Evolutionary conservation across 768 basidiomycete genomes (phyloP).

Genomic region (Tylopilus subfusipes): DNA sequence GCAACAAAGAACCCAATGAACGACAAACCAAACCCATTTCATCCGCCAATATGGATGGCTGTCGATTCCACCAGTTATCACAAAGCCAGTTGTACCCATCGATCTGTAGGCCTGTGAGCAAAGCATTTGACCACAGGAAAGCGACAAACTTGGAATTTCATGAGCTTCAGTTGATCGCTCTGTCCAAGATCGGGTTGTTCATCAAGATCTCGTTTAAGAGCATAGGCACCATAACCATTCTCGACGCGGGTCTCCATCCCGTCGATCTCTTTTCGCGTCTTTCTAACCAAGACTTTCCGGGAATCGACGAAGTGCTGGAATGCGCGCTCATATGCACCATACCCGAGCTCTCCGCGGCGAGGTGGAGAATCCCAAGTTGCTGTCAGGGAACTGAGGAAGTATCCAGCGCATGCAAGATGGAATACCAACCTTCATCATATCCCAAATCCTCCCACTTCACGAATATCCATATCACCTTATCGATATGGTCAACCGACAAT

Average conservation of each 20-base stretch:
- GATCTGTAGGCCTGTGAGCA: conserved; percentile 41
- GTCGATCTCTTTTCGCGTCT: conserved; percentile 37
- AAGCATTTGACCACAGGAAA: conserved; percentile 2
- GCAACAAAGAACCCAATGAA: background rate
- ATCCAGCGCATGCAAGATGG: background rate
- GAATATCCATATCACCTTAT: conserved; percentile 74
- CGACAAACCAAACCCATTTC: conserved; percentile 87
- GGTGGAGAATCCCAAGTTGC: conserved; percentile 96
- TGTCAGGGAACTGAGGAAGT: conserved; percentile 28
- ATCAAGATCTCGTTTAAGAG: conserved; percentile 43
- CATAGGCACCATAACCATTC: conserved; percentile 49
- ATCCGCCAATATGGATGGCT: conserved; percentile 88
- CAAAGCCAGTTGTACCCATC: conserved; percentile 84
- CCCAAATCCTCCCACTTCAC: conserved; percentile 92
- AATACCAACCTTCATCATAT: conserved; percentile 79
- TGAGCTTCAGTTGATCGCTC: conserved; percentile 56
- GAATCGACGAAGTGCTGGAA: conserved; percentile 65
- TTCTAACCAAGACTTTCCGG: conserved; percentile 56
- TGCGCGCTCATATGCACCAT: conserved; percentile 63
- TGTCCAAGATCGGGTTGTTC: conserved; percentile 69
- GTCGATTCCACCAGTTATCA: conserved; percentile 84
- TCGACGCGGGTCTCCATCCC: conserved; percentile 51
- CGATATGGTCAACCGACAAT: conserved; percentile 46
- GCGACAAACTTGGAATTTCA: conserved; percentile 77
- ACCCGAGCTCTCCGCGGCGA: conserved; percentile 49